Conservation (phyloP, 2,329 filamentous ascomycete genomes). For the Aureobasidium sp. region DNA sequence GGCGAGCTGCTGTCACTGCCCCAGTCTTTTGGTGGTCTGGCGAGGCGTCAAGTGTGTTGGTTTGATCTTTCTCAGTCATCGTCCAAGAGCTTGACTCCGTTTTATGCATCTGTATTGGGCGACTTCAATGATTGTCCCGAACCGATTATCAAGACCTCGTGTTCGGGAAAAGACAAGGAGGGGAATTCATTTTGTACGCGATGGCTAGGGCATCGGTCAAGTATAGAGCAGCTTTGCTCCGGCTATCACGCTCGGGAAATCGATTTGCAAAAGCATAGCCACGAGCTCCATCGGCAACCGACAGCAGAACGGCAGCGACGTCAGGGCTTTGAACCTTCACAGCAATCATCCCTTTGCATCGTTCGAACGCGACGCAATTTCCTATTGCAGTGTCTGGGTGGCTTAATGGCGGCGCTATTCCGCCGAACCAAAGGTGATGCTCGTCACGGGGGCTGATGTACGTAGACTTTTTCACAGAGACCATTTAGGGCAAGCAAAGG, state of each 20-base stretch:
- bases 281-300: too few species aligned
- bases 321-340: background rate
- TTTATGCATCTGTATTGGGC: background rate
- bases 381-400: background rate
- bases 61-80: background rate
- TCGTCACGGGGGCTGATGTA: too few species aligned
- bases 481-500: too few species aligned
- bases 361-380: background rate
- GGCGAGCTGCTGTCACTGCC: conserved; percentile 5
- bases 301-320: background rate
- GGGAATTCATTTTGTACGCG: background rate
- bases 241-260: background rate
- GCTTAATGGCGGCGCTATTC: background rate
- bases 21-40: background rate
- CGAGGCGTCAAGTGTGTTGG: background rate
- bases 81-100: background rate
- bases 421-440: background rate
- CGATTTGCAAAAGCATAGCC: background rate
- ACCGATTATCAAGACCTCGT: background rate
- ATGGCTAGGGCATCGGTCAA: background rate
- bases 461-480: too few species aligned
- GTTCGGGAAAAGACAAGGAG: background rate
- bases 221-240: background rate
- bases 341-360: background rate
- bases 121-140: background rate